Base-by-base conservation (phyloP, 2,329 filamentous ascomycete species). In the Graphiopsis chlorocephala region DNA sequence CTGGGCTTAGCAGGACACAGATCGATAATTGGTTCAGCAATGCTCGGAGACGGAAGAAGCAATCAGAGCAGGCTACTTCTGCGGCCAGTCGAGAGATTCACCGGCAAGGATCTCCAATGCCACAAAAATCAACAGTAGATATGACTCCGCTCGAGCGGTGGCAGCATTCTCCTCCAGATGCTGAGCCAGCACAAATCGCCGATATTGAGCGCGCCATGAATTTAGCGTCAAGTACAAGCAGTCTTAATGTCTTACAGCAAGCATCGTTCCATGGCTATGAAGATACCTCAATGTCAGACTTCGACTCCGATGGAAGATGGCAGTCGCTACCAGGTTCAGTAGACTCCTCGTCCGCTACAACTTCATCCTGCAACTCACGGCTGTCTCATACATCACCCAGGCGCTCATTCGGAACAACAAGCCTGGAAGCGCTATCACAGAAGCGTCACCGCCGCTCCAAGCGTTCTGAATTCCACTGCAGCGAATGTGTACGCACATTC, bases 21-120 rank as follows among this genome's bases (percentile, higher is more conserved):
- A 26, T 60, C n/a, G 35, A 45, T n/a, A 60, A 60, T 26, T 60
- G 42, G 38, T 60, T 60, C 26, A 48, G 57, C 38, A 60, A 60
- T 17, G 57, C 35, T 26, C 35, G 57, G 17, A 60, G 57, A 29
- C 25, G 57, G 17, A 60, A 48, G 11, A 60, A 60, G 38, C 57
- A 60, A 2, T 60, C 57, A 28, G 57, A 60, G 38, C 38, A 29
- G 10, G 57, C 57, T 2, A 48, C 38, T 15, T 11, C 57, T 20
- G 26, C 15, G 10, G 57, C 38, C 2, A 31, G 17, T 28, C 11
- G 11, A 3, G 20, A 31, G 10, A 28, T 60, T 5, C 38, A 47
- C 12, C 35, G 57, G 3, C 38, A 45, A 48, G 57, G 57, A 5
- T 60, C 57, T 3, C 57, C 57, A 8, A 60, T 60, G 38, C 57